Conservation (phyloP, 2,329 filamentous ascomycete genomes). For the Pseudopyricularia javanii region DNA sequence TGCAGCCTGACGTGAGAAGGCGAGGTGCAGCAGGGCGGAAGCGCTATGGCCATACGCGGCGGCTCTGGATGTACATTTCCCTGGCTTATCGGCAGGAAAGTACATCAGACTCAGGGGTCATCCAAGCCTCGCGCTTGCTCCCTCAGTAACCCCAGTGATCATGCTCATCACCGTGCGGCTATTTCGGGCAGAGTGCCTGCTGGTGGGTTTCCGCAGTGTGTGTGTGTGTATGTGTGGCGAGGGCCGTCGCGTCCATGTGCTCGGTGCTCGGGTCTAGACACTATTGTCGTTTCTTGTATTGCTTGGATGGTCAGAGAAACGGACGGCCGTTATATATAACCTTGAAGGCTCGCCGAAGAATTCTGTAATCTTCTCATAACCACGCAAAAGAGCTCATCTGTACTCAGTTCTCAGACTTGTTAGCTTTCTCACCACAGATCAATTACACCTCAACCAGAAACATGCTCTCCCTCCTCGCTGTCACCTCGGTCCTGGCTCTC, state of each 20-base stretch:
- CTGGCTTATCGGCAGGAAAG: background rate
- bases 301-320: background rate
- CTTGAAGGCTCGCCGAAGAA: background rate
- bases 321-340: background rate
- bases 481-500: slow-evolving; percentile 4
- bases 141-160: background rate
- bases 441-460: background rate
- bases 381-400: background rate
- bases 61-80: background rate
- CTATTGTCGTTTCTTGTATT: background rate
- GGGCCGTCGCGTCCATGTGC: background rate
- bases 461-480: slow-evolving; percentile 4
- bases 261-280: background rate
- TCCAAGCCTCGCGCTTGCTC: background rate
- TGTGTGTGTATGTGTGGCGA: background rate
- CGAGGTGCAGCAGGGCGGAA: background rate
- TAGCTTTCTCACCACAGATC: background rate
- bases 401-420: background rate
- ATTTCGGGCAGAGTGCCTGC: background rate
- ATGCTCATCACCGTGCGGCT: background rate
- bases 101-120: background rate
- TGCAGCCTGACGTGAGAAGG: background rate
- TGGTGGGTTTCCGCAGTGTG: too few relatives aligned
- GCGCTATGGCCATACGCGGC: background rate
- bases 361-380: background rate